phyloP scores from a whole-genome alignment of 192 early-diverging fungal species.

The Coemansia sp. region DNA sequence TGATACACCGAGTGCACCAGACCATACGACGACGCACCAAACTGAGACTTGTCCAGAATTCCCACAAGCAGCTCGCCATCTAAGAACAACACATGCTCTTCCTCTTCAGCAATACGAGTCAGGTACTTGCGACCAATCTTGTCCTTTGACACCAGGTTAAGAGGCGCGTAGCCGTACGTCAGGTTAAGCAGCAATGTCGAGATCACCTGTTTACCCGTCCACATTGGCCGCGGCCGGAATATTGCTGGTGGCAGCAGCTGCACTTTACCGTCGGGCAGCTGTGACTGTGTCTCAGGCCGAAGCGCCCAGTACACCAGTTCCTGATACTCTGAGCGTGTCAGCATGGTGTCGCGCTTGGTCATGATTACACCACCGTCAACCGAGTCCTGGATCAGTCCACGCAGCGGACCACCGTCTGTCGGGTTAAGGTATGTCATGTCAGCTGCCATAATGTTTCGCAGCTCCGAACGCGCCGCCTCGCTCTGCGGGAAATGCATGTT shows the following conservation, averaged over 20 bases:
- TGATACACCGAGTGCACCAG: slow-evolving; percentile 96
- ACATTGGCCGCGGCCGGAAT: slow-evolving; percentile 78
- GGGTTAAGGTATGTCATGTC: slow-evolving; percentile 97
- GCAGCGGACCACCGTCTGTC: slow-evolving; percentile 92
- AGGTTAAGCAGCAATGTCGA: slow-evolving; percentile 93
- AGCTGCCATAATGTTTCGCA: slow-evolving; percentile 90
- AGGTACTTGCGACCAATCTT: slow-evolving; percentile 84
- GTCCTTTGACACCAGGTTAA: slow-evolving; percentile 87
- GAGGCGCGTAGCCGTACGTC: slow-evolving; percentile 66
- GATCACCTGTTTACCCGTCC: slow-evolving; percentile 99
- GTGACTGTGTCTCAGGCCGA: slow-evolving; percentile 61
- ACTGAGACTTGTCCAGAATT: slow-evolving; percentile 96
- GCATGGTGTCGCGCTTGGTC: slow-evolving; percentile 82
- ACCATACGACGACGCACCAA: slow-evolving; percentile 89
- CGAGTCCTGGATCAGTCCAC: slow-evolving; percentile 98
- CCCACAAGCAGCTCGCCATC: slow-evolving; percentile 89
- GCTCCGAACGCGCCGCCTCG: slow-evolving; percentile 94
- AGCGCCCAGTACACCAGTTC: slow-evolving; percentile 90
- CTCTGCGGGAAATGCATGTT: slow-evolving; percentile 99
- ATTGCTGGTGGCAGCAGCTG: slow-evolving; percentile 85
- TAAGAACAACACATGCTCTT: slow-evolving; percentile 73
- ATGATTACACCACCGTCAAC: slow-evolving; percentile 96
- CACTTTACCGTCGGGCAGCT: slow-evolving; percentile 67
- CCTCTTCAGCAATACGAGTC: slow-evolving; percentile 79
- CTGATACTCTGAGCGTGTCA: slow-evolving; percentile 86